Conservation (phyloP, 768 basidiomycete species). For the Tulasnella sp. region DNA sequence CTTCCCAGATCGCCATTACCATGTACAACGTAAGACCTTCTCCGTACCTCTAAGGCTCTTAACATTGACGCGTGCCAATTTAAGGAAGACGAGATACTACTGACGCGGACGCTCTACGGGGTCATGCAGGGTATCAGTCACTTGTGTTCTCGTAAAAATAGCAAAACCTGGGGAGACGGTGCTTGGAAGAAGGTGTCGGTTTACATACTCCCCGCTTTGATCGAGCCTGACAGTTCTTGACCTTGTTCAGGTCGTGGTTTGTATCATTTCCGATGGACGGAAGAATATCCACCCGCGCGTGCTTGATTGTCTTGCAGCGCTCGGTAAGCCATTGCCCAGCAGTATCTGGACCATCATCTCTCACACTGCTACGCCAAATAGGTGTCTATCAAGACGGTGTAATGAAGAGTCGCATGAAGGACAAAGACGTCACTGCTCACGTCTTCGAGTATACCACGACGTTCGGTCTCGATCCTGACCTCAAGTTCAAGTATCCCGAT, state of each 20-base stretch:
- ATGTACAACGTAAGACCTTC: slow-evolving; percentile 77
- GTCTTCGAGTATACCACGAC: slow-evolving; percentile 20
- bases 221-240: background rate
- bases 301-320: slow-evolving; percentile 17
- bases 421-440: slow-evolving; percentile 20
- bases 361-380: background rate
- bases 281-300: slow-evolving; percentile 25
- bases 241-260: slow-evolving; percentile 24
- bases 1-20: slow-evolving; percentile 67
- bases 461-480: slow-evolving; percentile 37
- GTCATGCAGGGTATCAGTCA: slow-evolving; percentile 31
- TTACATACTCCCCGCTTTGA: background rate
- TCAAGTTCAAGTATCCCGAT: slow-evolving; percentile 51
- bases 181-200: slow-evolving; percentile 27
- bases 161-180: slow-evolving; percentile 27
- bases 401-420: slow-evolving; percentile 15
- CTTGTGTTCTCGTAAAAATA: slow-evolving; percentile 26
- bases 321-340: background rate
- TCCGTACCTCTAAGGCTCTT: slow-evolving; percentile 20
- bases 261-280: slow-evolving; percentile 28
- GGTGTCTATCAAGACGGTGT: slow-evolving; percentile 18
- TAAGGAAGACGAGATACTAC: slow-evolving; percentile 21
- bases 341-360: too few relatives aligned
- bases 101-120: slow-evolving; percentile 25
- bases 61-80: slow-evolving; percentile 9